Evolutionary conservation across 176 grass and related monocot genomes (phyloP).

Genomic region (Ampelocalamus luodianensis): DNA sequence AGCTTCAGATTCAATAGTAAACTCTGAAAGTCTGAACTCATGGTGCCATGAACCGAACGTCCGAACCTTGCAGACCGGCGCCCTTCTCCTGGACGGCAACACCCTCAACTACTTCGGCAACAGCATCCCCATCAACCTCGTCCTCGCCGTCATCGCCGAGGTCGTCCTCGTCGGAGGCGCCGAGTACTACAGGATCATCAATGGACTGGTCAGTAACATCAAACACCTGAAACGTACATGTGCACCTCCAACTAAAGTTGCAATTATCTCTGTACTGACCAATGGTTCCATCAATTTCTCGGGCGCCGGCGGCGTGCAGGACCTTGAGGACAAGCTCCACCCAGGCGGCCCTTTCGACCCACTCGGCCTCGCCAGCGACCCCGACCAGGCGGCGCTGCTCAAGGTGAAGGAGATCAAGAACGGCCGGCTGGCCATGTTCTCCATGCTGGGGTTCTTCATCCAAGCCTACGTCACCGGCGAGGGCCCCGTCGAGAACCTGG

Average conservation of each 20-base stretch:
- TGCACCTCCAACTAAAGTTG: background rate
- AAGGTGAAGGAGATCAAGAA: constrained; percentile 99
- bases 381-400: constrained; percentile 86
- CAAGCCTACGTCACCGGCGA: constrained; percentile 98
- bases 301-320: constrained; percentile 35
- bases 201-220: constrained; percentile 65
- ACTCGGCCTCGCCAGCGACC: constrained; percentile 71
- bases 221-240: background rate
- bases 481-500: constrained; percentile 91
- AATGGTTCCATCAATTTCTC: too few relatives aligned
- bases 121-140: constrained; percentile 96
- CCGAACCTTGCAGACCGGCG: constrained; percentile 69
- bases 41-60: background rate
- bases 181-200: constrained; percentile 96
- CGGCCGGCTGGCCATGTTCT: constrained; percentile 90
- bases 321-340: constrained; percentile 92
- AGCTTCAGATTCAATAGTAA: background rate
- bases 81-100: constrained; percentile 94
- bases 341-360: constrained; percentile 96
- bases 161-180: constrained; percentile 87
- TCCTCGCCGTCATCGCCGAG: constrained; percentile 74
- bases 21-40: constrained; percentile 13
- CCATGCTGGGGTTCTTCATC: constrained; percentile 96
- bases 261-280: background rate
- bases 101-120: constrained; percentile 96